Conservation (phyloP, 208 protist species). For the Borovskyia barvae region DNA sequence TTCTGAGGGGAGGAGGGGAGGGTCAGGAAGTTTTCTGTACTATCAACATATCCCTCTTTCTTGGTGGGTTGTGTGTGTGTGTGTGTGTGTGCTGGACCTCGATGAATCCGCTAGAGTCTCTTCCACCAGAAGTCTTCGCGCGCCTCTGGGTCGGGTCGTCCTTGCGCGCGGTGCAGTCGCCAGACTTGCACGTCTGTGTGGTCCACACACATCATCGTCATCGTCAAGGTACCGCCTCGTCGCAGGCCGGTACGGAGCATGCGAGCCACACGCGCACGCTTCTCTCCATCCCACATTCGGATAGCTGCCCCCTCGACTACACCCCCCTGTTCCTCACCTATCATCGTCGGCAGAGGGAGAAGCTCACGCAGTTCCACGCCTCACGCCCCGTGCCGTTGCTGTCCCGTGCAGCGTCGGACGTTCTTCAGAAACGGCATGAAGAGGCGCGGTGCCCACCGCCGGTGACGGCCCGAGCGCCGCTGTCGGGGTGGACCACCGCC, state of each 20-base stretch:
- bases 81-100: neutral
- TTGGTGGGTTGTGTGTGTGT: neutral
- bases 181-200: constrained; percentile 15
- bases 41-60: neutral
- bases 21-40: too few species aligned
- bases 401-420: too few species aligned
- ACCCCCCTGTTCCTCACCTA: constrained; percentile 16
- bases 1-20: too few species aligned
- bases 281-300: constrained; percentile 18
- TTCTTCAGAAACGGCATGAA: too few species aligned
- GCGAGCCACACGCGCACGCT: constrained; percentile 8
- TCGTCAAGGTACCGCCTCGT: neutral
- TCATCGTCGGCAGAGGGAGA: constrained; percentile 17
- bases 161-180: neutral
- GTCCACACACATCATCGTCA: neutral
- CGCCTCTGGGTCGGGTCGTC: constrained; percentile 13
- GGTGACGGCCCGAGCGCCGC: too few species aligned
- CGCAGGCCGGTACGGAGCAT: neutral
- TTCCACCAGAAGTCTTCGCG: constrained; percentile 5
- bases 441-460: too few species aligned
- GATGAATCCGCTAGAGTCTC: constrained; percentile 21
- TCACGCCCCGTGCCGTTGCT: constrained; percentile 13
- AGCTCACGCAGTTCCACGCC: constrained; percentile 5
- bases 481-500: too few species aligned
- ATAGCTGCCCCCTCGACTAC: constrained; percentile 30